These are phyloP conservation scores for Cryphonectria japonica DNA, from an alignment of 2,329 filamentous ascomycete genomes.

Conservation along the genomic window DNA sequence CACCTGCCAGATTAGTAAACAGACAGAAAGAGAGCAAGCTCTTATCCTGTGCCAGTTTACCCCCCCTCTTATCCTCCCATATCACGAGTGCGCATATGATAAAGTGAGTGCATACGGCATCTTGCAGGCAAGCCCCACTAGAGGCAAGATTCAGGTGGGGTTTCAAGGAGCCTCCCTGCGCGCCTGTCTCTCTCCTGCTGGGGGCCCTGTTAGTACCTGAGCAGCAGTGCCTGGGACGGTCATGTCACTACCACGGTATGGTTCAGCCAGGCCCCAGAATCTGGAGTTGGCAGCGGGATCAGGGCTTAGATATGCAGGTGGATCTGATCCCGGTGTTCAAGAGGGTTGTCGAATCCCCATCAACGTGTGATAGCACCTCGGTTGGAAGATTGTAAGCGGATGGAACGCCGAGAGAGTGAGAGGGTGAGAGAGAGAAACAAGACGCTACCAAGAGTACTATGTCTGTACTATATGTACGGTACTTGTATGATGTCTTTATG, in stretches of 20 bases:
- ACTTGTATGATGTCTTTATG: constrained; percentile 23
- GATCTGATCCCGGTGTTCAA: background rate
- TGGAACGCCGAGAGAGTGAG: background rate
- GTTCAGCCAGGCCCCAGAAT: background rate
- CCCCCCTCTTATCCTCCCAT: background rate
- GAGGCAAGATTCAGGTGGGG: constrained; percentile 30
- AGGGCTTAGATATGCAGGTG: constrained; percentile 4
- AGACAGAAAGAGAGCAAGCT: background rate
- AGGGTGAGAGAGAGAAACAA: background rate
- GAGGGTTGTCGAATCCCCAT: background rate
- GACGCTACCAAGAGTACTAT: background rate
- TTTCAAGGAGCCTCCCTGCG: constrained; percentile 27
- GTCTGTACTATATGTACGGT: background rate
- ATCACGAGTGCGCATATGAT: constrained; percentile 8
- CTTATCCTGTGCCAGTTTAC: background rate
- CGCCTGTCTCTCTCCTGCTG: background rate
- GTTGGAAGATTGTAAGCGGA: background rate
- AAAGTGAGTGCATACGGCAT: constrained; percentile 16
- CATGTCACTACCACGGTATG: background rate
- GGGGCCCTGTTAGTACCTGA: background rate
- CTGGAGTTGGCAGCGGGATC: background rate
- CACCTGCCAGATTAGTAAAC: constrained; percentile 9
- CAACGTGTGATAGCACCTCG: background rate
- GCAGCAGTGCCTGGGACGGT: background rate
- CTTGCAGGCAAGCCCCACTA: constrained; percentile 22